Percentiles rank a stretch among this genome's conserved stretches.
These are phyloP conservation scores for Elongisporangium prolatum DNA, from an alignment of 352 stramenopile genomes.

Conservation along the genomic window DNA sequence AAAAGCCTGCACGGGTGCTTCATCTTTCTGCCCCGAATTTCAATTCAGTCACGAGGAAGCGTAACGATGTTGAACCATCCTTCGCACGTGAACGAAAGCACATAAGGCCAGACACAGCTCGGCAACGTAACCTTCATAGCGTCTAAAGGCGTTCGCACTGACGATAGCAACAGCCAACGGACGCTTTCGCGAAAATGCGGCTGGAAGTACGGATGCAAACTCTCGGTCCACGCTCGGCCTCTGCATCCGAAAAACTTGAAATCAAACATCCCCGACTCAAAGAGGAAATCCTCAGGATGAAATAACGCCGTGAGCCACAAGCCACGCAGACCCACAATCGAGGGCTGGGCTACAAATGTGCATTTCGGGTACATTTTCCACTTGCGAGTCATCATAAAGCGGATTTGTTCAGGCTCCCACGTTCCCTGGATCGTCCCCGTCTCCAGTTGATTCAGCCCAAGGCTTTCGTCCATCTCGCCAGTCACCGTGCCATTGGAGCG, in stretches of 20 bases:
- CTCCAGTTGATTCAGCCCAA: background rate
- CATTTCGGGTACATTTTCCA: background rate
- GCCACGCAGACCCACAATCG: background rate
- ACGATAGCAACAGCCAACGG: background rate
- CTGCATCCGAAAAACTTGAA: background rate
- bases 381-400: background rate
- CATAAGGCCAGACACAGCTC: too few species aligned
- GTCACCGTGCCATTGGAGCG: background rate
- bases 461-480: background rate
- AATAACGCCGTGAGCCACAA: background rate
- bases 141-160: too few species aligned
- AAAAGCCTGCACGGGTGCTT: too few species aligned
- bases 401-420: background rate
- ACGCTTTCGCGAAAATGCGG: background rate
- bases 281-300: background rate
- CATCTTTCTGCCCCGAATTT: too few species aligned
- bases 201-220: background rate
- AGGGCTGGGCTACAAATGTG: background rate
- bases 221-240: background rate
- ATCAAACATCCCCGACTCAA: background rate
- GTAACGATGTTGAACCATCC: too few species aligned
- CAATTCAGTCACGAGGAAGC: too few species aligned
- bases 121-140: too few species aligned
- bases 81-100: too few species aligned
- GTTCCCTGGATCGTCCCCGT: background rate